A percentile compares a stretch with the other conserved stretches of the same genome.
phyloP scores from a whole-genome alignment of 2,329 filamentous ascomycete species.

The Claviceps arundinis region DNA sequence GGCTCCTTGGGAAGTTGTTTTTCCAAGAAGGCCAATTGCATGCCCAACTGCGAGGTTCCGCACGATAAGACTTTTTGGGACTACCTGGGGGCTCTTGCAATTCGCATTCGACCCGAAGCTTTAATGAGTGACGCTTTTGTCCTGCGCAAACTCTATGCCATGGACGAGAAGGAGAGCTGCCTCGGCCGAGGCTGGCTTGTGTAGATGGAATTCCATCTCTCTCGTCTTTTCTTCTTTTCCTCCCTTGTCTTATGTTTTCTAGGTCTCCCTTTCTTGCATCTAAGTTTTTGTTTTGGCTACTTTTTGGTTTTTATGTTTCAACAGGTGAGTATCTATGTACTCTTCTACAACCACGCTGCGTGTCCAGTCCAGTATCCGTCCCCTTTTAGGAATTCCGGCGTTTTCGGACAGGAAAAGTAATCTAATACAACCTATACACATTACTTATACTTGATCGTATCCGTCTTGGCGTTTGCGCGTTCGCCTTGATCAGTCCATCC shows the following conservation, averaged over 20 bases:
- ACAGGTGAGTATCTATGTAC: slow-evolving; percentile 5
- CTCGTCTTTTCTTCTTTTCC: slow-evolving; percentile 7
- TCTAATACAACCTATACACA: not conserved
- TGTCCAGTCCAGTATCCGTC: not conserved
- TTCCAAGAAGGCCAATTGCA: not conserved
- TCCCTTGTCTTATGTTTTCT: not conserved
- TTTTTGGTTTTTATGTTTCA: not conserved
- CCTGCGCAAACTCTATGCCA: slow-evolving; percentile 2
- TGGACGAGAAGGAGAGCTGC: not conserved
- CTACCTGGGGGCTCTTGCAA: slow-evolving; percentile 22
- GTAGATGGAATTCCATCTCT: not conserved
- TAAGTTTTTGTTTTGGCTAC: too few relatives aligned
- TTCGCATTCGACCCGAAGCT: slow-evolving; percentile 7
- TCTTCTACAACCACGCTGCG: not conserved
- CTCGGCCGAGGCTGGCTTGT: not conserved
- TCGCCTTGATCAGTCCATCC: too few relatives aligned
- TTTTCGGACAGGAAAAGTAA: slow-evolving; percentile 4
- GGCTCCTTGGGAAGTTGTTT: too few relatives aligned
- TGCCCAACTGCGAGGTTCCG: not conserved
- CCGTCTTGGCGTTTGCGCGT: too few relatives aligned
- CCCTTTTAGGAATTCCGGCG: not conserved
- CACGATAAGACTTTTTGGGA: slow-evolving; percentile 14
- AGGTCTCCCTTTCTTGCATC: not conserved
- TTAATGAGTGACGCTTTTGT: slow-evolving; percentile 9
- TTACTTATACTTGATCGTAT: too few relatives aligned